Evolutionary conservation across 2,329 filamentous ascomycete genomes (phyloP).

Genomic region (Epichloe scottii): DNA sequence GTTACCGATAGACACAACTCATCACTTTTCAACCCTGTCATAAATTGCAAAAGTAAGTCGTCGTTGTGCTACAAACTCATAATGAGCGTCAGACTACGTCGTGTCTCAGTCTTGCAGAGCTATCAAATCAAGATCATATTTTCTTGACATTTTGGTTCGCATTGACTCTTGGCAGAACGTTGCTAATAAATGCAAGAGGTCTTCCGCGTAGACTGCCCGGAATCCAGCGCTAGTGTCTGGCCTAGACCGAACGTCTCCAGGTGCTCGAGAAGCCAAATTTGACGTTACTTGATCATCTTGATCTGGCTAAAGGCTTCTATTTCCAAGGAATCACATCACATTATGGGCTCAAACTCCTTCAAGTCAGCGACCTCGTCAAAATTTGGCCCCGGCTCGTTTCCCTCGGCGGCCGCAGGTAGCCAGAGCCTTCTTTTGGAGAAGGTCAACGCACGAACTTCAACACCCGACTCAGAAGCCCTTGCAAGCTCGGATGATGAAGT

Average conservation of each 20-base stretch:
- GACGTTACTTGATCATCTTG: no score
- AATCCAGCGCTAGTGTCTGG: neutral
- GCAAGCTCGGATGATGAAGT: conserved; percentile 90
- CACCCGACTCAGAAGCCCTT: conserved; percentile 86
- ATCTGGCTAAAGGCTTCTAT: neutral
- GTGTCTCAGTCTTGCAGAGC: no score
- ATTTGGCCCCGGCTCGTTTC: conserved; percentile 33
- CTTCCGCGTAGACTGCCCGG: neutral
- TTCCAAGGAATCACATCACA: conserved; percentile 8
- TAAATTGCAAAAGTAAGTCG: neutral
- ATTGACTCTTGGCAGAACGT: neutral
- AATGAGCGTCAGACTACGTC: neutral
- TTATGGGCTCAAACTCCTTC: conserved; percentile 38
- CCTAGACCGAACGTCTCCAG: neutral
- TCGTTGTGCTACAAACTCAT: neutral
- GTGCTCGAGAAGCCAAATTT: neutral
- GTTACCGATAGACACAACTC: conserved; percentile 8
- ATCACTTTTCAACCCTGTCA: neutral
- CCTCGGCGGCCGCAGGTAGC: conserved; percentile 39
- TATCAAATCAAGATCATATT: no score
- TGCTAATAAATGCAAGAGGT: neutral
- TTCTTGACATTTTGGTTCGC: neutral
- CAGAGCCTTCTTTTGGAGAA: conserved; percentile 62
- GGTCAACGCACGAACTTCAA: conserved; percentile 66
- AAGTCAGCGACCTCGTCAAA: conserved; percentile 40